phyloP scores from a whole-genome alignment of 352 stramenopile genomes.

The Thraustochytrium sp. region DNA sequence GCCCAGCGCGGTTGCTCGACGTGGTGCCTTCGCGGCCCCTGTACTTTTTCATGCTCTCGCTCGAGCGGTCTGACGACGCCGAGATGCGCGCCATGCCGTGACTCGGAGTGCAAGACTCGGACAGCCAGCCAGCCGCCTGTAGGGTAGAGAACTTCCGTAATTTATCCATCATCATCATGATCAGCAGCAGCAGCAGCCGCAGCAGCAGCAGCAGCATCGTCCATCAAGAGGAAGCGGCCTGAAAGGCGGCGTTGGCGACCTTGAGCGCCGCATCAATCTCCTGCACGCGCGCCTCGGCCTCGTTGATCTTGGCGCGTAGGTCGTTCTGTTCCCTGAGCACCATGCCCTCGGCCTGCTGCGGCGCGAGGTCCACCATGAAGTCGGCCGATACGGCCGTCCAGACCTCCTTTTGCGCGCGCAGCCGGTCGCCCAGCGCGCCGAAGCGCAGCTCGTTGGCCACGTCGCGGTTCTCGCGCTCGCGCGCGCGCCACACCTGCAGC shows the following conservation, averaged over 20 bases:
- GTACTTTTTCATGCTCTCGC: neutral
- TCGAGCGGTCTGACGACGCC: neutral
- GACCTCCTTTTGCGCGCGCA: neutral
- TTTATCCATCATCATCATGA: neutral
- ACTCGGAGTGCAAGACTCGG: neutral
- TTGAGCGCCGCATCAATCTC: neutral
- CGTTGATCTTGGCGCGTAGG: neutral
- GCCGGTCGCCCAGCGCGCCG: neutral
- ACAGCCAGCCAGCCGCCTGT: too few species aligned
- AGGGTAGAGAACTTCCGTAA: too few species aligned
- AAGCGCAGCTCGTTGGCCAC: conserved; percentile 6
- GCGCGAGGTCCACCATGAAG: neutral
- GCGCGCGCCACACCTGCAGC: neutral
- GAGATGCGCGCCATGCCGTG: neutral
- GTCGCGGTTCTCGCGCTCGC: neutral
- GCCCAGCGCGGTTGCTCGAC: neutral
- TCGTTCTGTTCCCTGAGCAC: neutral
- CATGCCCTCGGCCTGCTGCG: neutral
- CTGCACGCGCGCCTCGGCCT: neutral
- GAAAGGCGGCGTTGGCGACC: neutral
- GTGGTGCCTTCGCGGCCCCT: neutral
- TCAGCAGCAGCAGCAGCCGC: neutral
- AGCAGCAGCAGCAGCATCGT: neutral
- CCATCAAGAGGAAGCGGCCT: neutral
- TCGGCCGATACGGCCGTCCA: neutral